phyloP scores from a whole-genome alignment of 768 basidiomycete genomes.

The Tricholoma furcatifolium region DNA sequence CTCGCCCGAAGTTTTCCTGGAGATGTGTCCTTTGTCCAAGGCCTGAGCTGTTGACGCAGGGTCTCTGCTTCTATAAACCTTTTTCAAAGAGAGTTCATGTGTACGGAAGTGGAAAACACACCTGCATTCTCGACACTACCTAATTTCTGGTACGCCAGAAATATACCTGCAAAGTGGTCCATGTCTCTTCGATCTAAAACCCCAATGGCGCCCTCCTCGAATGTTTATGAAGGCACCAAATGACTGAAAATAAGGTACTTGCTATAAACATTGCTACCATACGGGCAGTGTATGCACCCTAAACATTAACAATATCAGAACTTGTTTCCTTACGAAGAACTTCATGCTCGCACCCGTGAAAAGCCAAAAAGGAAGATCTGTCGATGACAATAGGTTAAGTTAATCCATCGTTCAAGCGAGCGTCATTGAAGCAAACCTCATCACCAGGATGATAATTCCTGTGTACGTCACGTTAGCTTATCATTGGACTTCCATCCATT shows the following conservation, averaged over 20 bases:
- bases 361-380: slow-evolving; percentile 81
- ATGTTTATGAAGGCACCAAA: not conserved
- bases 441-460: slow-evolving; percentile 75
- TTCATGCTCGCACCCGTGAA: slow-evolving; percentile 49
- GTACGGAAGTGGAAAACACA: slow-evolving; percentile 19
- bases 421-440: slow-evolving; percentile 58
- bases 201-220: slow-evolving; percentile 63
- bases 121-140: slow-evolving; percentile 53
- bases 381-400: not conserved
- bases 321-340: not conserved
- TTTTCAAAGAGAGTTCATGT: not conserved
- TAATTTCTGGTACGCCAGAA: slow-evolving; percentile 58
- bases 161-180: slow-evolving; percentile 69
- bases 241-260: slow-evolving; percentile 15
- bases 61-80: slow-evolving; percentile 1
- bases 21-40: slow-evolving; percentile 53
- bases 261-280: slow-evolving; percentile 75
- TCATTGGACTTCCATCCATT: not conserved
- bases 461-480: not conserved
- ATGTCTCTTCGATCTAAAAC: slow-evolving; percentile 69
- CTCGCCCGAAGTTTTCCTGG: slow-evolving; percentile 53
- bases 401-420: not conserved
- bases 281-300: slow-evolving; percentile 78
- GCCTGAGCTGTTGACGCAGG: slow-evolving; percentile 44
- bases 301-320: not conserved